Percentiles rank a stretch among this genome's conserved stretches.
Conservation (phyloP, 139 green algal species). For the Desmodesmus armatus region DNA sequence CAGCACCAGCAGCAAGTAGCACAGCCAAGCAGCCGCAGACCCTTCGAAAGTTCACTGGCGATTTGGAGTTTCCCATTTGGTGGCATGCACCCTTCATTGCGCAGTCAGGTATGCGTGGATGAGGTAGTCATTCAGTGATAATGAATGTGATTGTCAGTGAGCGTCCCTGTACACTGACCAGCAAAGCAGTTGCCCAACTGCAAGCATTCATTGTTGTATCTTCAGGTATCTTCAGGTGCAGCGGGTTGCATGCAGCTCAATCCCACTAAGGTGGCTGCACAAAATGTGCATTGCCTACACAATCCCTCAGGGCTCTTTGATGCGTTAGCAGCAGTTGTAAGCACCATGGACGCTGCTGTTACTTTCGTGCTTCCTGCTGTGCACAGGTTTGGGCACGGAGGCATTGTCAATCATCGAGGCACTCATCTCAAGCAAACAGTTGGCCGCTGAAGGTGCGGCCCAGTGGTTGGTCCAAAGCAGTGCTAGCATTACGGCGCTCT, state of each 20-base stretch:
- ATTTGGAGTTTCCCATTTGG: conserved; percentile 31
- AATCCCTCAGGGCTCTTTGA: no score
- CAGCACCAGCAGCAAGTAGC: neutral
- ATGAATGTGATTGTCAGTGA: no score
- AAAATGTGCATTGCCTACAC: no score
- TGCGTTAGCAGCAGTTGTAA: no score
- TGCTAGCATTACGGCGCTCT: neutral
- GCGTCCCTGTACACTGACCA: no score
- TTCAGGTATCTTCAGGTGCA: no score
- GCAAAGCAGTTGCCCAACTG: no score
- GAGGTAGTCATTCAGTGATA: no score
- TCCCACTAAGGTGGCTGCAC: no score
- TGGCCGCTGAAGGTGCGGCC: conserved; percentile 11
- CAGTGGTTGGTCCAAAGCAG: neutral
- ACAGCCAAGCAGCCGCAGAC: neutral
- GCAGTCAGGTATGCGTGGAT: neutral
- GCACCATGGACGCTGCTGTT: no score
- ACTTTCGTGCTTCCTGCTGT: neutral
- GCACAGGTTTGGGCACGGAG: conserved; percentile 39
- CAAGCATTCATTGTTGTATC: no score
- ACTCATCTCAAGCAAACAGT: conserved; percentile 19
- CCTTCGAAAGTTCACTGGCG: neutral
- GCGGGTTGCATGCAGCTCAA: no score
- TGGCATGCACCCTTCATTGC: conserved; percentile 41
- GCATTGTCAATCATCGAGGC: conserved; percentile 34